Base-by-base conservation (phyloP, 2,329 filamentous ascomycete species). In the Monilinia aucupariae region DNA sequence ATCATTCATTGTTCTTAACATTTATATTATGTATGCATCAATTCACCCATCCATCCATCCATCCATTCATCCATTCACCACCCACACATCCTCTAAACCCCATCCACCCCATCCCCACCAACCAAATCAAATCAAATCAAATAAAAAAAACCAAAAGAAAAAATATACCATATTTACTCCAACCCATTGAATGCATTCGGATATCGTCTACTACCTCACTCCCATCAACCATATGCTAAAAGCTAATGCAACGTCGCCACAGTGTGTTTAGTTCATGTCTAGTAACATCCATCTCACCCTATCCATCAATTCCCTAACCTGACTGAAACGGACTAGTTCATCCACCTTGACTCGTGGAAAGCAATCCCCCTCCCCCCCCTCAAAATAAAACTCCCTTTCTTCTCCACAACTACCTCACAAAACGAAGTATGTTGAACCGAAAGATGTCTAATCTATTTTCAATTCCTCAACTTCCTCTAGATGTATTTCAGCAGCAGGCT, bases 401-500 rank as follows among this genome's bases (percentile, higher is more conserved):
- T 51, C 22, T 9, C n/a, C 5, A 59, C 37, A n/a, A 49, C 30
- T 27, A 34, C 30, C 9, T 22, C 30, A 51, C 27, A 39, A 34
- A 10, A 50, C 2, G 22, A 39, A 3, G 15, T 27, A n/a, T 50
- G 45, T 37, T 22, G 37, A 10, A 37, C n/a, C 32, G 15, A 30
- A 41, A 37, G 22, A 59, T n/a, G 17, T 54, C 65, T 60, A 70
- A 47, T 68, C 66, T 37, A 69, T 55, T 55, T 71, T 71, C 63
- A 71, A 61, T 4, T 67, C 71, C 47, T 71, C 72, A 48, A 68
- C 66, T 15, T 73, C 72, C 50, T 69, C 69, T 27, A 75, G 64
- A 66, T 74, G 73, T 50, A 74, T 74, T 59, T 74, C 72, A 8
- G 69, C 66, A 2, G 70, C 69, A 17, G 70, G 67, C 30, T 69